Conservation (phyloP, 768 basidiomycete genomes). For the Tylopilus vinaceipallidus region DNA sequence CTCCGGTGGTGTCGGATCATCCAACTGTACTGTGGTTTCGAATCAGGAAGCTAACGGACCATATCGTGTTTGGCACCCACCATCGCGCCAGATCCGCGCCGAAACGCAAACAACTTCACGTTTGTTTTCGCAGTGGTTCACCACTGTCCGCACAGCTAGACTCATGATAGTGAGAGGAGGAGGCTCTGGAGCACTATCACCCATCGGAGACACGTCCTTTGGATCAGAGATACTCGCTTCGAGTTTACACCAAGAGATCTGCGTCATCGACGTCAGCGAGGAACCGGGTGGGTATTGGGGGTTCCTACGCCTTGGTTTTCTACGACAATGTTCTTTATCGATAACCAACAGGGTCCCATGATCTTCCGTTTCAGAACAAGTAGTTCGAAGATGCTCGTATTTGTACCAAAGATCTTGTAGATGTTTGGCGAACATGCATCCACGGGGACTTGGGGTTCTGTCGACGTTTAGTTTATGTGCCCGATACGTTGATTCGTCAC, state of each 20-base stretch:
- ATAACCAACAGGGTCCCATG: slow-evolving; percentile 98
- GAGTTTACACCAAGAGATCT: slow-evolving; percentile 98
- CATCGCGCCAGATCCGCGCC: slow-evolving; percentile 77
- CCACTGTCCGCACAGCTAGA: slow-evolving; percentile 81
- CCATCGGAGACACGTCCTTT: slow-evolving; percentile 83
- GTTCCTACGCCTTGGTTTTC: slow-evolving; percentile 75
- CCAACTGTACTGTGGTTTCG: slow-evolving; percentile 65
- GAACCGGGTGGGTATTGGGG: background rate
- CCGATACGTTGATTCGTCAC: slow-evolving; percentile 17
- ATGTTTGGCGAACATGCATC: slow-evolving; percentile 82
- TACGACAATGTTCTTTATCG: slow-evolving; percentile 72
- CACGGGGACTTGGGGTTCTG: slow-evolving; percentile 54
- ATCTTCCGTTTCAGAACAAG: slow-evolving; percentile 95
- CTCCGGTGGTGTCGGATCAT: slow-evolving; percentile 90
- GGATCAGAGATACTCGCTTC: slow-evolving; percentile 83
- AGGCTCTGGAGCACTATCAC: slow-evolving; percentile 70
- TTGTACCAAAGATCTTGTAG: slow-evolving; percentile 85
- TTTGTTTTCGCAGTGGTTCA: slow-evolving; percentile 92
- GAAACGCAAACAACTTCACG: slow-evolving; percentile 90
- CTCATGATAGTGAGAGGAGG: slow-evolving; percentile 93
- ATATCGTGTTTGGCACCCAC: slow-evolving; percentile 34
- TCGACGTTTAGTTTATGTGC: background rate
- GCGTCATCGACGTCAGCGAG: background rate
- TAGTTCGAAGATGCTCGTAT: slow-evolving; percentile 88
- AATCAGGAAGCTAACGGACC: background rate